A percentile compares a stretch with the other conserved stretches of the same genome.
phyloP scores from a whole-genome alignment of 140 eudicot species.

The Erigeron philadelphicus region DNA sequence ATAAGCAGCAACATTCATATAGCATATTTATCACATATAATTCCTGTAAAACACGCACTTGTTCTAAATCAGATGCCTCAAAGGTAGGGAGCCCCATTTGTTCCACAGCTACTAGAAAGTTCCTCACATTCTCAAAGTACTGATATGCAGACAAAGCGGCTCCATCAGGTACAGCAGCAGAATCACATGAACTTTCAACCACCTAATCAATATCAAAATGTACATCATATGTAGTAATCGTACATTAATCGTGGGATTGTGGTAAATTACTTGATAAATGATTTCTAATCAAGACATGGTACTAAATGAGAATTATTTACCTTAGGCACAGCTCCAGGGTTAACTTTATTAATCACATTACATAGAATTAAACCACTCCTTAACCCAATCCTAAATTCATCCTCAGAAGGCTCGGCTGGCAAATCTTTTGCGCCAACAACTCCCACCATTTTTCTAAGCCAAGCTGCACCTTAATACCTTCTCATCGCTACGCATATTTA shows the following conservation, averaged over 20 bases:
- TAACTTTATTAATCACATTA: conserved; percentile 64
- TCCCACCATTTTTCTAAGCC: conserved; percentile 85
- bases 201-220: conserved; percentile 56
- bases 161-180: conserved; percentile 63
- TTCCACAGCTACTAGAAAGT: conserved; percentile 74
- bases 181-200: conserved; percentile 73
- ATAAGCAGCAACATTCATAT: background rate
- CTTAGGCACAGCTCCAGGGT: conserved; percentile 81
- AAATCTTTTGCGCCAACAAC: conserved; percentile 81
- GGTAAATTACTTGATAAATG: background rate
- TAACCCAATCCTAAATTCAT: conserved; percentile 74
- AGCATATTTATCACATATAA: background rate
- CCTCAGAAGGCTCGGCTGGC: conserved; percentile 93
- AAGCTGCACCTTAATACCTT: conserved; percentile 82
- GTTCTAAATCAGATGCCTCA: conserved; percentile 91
- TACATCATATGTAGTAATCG: background rate
- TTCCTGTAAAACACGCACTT: conserved; percentile 35
- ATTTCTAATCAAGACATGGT: too few species aligned
- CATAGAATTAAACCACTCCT: conserved; percentile 83
- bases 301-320: conserved; percentile 23
- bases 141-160: conserved; percentile 89
- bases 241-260: background rate
- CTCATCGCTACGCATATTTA: conserved; percentile 45
- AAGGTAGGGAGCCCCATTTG: conserved; percentile 78
- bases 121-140: conserved; percentile 78